These are phyloP conservation scores for Thielaviopsis ethacetica DNA, from an alignment of 2,329 filamentous ascomycete genomes.

Conservation along the genomic window DNA sequence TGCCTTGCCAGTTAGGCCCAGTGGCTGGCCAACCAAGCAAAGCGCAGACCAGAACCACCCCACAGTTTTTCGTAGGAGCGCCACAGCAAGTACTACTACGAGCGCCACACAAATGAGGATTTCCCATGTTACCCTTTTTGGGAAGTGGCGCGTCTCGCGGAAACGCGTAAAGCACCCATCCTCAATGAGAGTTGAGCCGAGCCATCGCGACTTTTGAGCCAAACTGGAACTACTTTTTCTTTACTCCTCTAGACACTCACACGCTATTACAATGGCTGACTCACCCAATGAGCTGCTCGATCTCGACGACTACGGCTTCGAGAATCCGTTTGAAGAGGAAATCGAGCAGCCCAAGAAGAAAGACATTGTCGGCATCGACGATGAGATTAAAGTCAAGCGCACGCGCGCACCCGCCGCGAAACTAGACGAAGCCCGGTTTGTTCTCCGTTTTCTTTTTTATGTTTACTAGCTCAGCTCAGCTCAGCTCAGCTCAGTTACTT, in stretches of 20 bases:
- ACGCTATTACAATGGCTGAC: neutral
- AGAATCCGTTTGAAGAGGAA: slow-evolving; percentile 28
- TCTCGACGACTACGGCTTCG: slow-evolving; percentile 62
- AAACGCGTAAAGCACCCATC: slow-evolving; percentile 4
- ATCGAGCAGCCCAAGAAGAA: slow-evolving; percentile 24
- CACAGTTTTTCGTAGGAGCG: neutral
- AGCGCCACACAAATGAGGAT: neutral
- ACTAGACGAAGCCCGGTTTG: slow-evolving; percentile 62
- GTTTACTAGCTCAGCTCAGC: neutral
- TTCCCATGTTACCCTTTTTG: slow-evolving; percentile 6
- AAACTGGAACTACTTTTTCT: neutral
- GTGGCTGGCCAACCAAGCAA: neutral
- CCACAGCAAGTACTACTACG: neutral
- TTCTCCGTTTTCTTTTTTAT: neutral
- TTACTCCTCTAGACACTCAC: neutral
- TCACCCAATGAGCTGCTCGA: slow-evolving; percentile 32
- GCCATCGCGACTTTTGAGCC: neutral
- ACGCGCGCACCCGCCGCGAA: slow-evolving; percentile 59
- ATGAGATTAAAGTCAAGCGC: slow-evolving; percentile 73
- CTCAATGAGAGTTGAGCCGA: too few relatives aligned
- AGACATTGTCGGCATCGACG: slow-evolving; percentile 58
- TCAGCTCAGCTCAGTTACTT: neutral
- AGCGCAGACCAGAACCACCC: neutral
- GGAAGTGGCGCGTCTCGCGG: neutral
- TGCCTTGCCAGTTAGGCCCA: neutral